These are phyloP conservation scores for Lasiosphaeriaceae sp. DNA, from an alignment of 495 filamentous ascomycete genomes.

Conservation along the genomic window DNA sequence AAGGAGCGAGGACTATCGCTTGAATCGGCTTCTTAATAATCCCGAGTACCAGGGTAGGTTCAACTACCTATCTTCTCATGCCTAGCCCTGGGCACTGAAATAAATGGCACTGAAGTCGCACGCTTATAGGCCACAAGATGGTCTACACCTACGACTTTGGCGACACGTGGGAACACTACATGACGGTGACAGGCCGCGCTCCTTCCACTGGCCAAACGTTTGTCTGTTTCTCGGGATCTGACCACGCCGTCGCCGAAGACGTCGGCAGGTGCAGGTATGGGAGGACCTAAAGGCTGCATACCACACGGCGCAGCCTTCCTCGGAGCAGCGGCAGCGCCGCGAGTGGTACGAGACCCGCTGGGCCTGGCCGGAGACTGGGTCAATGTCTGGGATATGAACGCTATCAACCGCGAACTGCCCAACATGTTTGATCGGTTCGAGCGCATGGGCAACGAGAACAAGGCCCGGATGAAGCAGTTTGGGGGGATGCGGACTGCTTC, in stretches of 20 bases:
- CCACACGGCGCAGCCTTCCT: conserved; percentile 8
- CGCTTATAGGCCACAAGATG: conserved; percentile 7
- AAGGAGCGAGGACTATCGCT: conserved; percentile 2
- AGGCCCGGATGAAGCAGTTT: not conserved
- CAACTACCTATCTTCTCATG: too few species aligned
- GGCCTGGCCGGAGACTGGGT: conserved; percentile 17
- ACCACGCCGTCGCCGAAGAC: conserved; percentile 25
- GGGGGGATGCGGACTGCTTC: too few species aligned
- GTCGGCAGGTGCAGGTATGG: conserved; percentile 20
- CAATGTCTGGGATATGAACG: conserved; percentile 6
- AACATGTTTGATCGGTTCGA: conserved; percentile 9
- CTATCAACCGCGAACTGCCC: not conserved
- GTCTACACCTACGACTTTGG: conserved; percentile 32
- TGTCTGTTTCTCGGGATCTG: conserved; percentile 15
- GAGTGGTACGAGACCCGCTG: conserved; percentile 21
- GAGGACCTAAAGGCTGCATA: conserved; percentile 24
- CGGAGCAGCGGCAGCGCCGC: conserved; percentile 16
- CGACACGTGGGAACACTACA: conserved; percentile 27
- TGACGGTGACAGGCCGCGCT: conserved; percentile 18
- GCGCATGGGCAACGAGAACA: conserved; percentile 1
- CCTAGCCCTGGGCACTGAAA: too few species aligned
- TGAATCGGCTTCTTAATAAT: conserved; percentile 22
- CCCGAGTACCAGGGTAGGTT: conserved; percentile 15
- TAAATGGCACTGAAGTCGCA: too few species aligned
- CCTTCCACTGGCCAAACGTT: conserved; percentile 14